Percentiles rank a stretch among this genome's conserved stretches.
These are phyloP conservation scores for Metschnikowia gelsemii DNA, from an alignment of 805 yeast species.

Conservation along the genomic window DNA sequence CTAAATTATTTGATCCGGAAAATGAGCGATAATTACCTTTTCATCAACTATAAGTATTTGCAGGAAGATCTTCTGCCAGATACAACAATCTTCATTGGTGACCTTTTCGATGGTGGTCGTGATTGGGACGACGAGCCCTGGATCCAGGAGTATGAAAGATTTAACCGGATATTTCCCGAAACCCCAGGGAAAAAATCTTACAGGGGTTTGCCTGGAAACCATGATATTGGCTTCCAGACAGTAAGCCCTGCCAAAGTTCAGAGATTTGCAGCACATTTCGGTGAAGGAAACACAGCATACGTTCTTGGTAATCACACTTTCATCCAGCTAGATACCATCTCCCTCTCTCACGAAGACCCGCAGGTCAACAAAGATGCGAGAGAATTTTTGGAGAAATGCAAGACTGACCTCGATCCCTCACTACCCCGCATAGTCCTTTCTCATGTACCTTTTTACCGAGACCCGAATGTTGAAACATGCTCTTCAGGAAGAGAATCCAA, in stretches of 20 bases:
- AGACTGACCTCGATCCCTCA: constrained; percentile 25
- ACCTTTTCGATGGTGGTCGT: constrained; percentile 92
- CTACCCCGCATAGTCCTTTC: constrained; percentile 68
- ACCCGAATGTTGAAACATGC: constrained; percentile 60
- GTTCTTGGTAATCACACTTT: constrained; percentile 69
- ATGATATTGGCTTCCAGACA: constrained; percentile 92
- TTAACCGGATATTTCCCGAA: constrained; percentile 62
- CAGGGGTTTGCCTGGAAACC: constrained; percentile 77
- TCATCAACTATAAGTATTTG: constrained; percentile 65
- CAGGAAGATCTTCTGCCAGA: constrained; percentile 68
- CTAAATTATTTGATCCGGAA: constrained; percentile 55
- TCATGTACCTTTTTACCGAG: constrained; percentile 86
- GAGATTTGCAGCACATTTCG: constrained; percentile 72
- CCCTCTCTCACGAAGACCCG: constrained; percentile 59
- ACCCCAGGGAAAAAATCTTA: constrained; percentile 42
- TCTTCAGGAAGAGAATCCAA: constrained; percentile 75
- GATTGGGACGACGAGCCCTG: constrained; percentile 72
- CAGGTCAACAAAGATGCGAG: constrained; percentile 50
- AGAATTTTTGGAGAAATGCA: constrained; percentile 47
- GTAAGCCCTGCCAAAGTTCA: constrained; percentile 55
- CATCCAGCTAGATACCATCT: constrained; percentile 78
- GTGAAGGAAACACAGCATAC: constrained; percentile 57
- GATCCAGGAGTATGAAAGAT: constrained; percentile 70
- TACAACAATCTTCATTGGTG: constrained; percentile 79
- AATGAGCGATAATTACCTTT: constrained; percentile 76